A percentile compares a stretch with the other conserved stretches of the same genome.
Conservation (phyloP, 371 early-diverging fungal species). For the Smittium mucronatum region DNA sequence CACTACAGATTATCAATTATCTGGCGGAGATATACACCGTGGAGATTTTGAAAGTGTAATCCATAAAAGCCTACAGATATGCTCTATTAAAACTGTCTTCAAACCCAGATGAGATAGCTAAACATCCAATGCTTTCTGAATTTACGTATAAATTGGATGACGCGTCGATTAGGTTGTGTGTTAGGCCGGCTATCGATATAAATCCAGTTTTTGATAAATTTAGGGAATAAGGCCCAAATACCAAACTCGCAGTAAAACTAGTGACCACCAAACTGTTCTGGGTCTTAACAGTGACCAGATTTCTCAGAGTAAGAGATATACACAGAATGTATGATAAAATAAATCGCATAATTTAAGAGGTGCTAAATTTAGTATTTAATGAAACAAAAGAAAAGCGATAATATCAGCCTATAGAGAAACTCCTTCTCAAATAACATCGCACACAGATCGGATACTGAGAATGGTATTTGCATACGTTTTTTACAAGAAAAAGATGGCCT, state of each 20-base stretch:
- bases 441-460: no score
- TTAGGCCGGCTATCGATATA: not conserved
- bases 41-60: not conserved
- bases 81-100: not conserved
- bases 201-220: not conserved
- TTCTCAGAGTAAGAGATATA: no score
- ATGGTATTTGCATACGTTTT: no score
- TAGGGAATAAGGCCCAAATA: not conserved
- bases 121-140: not conserved
- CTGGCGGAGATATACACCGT: not conserved
- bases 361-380: no score
- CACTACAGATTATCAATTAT: not conserved
- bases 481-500: no score
- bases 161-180: not conserved
- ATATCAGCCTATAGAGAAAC: no score
- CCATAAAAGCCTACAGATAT: not conserved
- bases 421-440: no score
- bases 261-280: not conserved
- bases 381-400: no score
- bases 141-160: not conserved
- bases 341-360: no score
- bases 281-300: no score
- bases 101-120: not conserved
- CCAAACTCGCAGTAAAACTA: not conserved
- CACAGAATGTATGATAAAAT: no score